Base-by-base conservation (phyloP, 768 basidiomycete species). In the Kwoniella sp. region DNA sequence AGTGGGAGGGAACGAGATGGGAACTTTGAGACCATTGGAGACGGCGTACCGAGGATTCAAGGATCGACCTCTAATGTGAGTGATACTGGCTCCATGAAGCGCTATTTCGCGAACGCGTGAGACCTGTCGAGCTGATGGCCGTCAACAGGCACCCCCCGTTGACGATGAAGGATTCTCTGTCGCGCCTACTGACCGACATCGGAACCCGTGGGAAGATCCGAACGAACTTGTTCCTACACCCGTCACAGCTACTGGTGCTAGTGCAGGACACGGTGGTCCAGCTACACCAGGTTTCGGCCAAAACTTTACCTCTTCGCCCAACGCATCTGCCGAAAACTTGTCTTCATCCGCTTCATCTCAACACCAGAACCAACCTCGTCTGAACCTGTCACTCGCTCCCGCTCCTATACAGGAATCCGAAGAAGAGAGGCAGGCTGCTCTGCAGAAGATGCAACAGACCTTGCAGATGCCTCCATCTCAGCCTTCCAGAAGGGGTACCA, bases 111-210 rank as follows among this genome's bases (percentile, higher is more conserved):
- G 13, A 33, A 13, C 33, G 5, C 13, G 5, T 33, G 13, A 24
- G 24, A 27, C 56, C 25, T 19, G 29, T 36, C 30, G 9, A 21
- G 8, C 49, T 33, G 40, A 21, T 10, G 17, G 6, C 0, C 33
- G 22, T 15, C 24, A 37, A 37, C 27, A 60, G 51, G 60, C 65
- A 30, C 64, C 65, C 26, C 54, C 61, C 0, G 79, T 82, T 19
- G 82, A 83, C 36, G 71, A 70, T 1, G 81, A 82, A 46, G 82
- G 82, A 1, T 83, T 78, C 73, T 78, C 80, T 6, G 74, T 82
- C 2, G 79, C 82, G 10, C 82, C 82, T 4, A 67, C 75, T 0
- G 79, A 82, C 50, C 77, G 82, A 48, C 80, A 81, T 60, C 68
- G 80, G 26, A 74, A 66, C 54, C 77, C 75, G 8, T 82, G 76